These are phyloP conservation scores for Hypoxylon intermedium DNA, from an alignment of 495 filamentous ascomycete species.

Conservation along the genomic window DNA sequence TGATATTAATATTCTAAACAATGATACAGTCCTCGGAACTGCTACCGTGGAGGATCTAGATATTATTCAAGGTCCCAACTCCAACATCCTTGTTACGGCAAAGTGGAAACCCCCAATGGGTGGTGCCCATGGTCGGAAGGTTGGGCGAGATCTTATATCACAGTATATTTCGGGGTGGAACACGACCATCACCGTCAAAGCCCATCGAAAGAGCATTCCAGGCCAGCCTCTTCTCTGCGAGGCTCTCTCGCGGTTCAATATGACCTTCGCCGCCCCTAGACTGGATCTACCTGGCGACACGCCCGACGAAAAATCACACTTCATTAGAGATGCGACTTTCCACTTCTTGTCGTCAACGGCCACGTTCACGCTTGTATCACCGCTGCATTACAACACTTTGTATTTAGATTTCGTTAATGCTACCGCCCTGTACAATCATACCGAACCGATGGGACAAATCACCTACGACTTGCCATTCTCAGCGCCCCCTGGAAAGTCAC, in stretches of 20 bases:
- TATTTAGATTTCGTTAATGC: slow-evolving; percentile 81
- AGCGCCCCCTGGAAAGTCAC: slow-evolving; percentile 74
- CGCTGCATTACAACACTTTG: slow-evolving; percentile 71
- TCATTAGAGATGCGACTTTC: slow-evolving; percentile 85
- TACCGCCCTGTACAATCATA: slow-evolving; percentile 82
- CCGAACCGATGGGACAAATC: slow-evolving; percentile 77
- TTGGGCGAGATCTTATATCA: slow-evolving; percentile 77
- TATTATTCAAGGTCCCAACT: slow-evolving; percentile 73
- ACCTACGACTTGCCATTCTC: slow-evolving; percentile 74
- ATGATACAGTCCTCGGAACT: slow-evolving; percentile 77
- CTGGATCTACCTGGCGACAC: slow-evolving; percentile 63
- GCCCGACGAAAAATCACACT: slow-evolving; percentile 58
- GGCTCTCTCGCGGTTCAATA: slow-evolving; percentile 69
- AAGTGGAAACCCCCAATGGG: slow-evolving; percentile 75
- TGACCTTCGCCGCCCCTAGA: slow-evolving; percentile 73
- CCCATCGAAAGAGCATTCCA: slow-evolving; percentile 75
- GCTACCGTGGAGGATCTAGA: slow-evolving; percentile 66
- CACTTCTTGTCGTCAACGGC: slow-evolving; percentile 88
- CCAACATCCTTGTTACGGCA: slow-evolving; percentile 70
- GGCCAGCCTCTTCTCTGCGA: slow-evolving; percentile 72
- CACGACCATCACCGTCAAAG: slow-evolving; percentile 74
- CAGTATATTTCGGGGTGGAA: slow-evolving; percentile 89
- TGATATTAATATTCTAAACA: slow-evolving; percentile 75
- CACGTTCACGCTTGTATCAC: slow-evolving; percentile 82
- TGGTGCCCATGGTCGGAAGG: slow-evolving; percentile 62